These are phyloP conservation scores for Euphorbia schlechtendalii DNA, from an alignment of 441 rosid species.

Conservation along the genomic window DNA sequence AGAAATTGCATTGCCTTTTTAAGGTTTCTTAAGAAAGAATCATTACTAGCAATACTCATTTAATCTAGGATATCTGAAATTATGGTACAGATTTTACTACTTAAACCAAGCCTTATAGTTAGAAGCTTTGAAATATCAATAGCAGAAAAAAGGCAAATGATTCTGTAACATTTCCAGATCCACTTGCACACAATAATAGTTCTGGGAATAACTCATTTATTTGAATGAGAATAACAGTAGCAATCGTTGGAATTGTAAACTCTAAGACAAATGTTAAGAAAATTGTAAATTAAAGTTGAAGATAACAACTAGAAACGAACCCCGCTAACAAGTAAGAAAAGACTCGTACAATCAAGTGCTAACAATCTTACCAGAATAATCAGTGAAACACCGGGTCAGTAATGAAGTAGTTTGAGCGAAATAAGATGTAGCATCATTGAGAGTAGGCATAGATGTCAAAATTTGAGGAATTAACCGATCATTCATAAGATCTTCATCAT, in stretches of 20 bases:
- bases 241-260: no score
- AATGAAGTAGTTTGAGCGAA: conserved; percentile 74
- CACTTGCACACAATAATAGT: no score
- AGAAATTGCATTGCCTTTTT: background rate
- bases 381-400: conserved; percentile 82
- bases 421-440: conserved; percentile 77
- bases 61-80: background rate
- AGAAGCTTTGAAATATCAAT: no score
- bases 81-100: no score
- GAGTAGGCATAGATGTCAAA: conserved; percentile 58
- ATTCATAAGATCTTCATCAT: conserved; percentile 31
- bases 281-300: background rate
- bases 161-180: no score
- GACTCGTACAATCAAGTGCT: background rate
- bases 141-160: no score
- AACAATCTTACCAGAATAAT: conserved; percentile 50
- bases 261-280: background rate
- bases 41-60: background rate
- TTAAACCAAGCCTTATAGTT: no score
- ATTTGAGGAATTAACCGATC: conserved; percentile 48
- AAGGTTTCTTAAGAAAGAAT: background rate
- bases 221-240: no score
- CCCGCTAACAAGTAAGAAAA: conserved; percentile 6
- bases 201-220: no score
- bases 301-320: background rate